Conservation (phyloP, 192 early-diverging fungal species). For the Coemansia sp. region DNA sequence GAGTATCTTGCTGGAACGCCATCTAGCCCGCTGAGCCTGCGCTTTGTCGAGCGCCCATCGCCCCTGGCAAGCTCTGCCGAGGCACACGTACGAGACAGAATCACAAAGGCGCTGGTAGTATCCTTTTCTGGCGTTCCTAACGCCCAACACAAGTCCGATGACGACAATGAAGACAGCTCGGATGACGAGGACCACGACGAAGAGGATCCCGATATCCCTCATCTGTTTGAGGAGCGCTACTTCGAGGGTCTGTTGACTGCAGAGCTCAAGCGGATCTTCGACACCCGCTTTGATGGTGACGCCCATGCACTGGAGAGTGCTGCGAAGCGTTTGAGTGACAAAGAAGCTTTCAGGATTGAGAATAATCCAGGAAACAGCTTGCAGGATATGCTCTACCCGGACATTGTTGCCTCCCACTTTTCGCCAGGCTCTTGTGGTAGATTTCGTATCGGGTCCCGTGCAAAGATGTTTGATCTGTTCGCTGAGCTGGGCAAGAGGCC, state of each 20-base stretch:
- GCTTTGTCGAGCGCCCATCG: constrained; percentile 70
- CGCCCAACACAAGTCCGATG: neutral
- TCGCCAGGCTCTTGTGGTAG: constrained; percentile 6
- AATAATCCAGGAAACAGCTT: constrained; percentile 26
- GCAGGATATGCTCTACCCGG: constrained; percentile 19
- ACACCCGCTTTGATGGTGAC: constrained; percentile 42
- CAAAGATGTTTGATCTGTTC: constrained; percentile 33
- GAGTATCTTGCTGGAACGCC: constrained; percentile 69
- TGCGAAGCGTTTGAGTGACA: constrained; percentile 22
- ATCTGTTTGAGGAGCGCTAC: constrained; percentile 64
- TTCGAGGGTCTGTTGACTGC: constrained; percentile 59
- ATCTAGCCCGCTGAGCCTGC: constrained; percentile 70
- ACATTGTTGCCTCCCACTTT: constrained; percentile 48
- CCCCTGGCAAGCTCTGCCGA: constrained; percentile 66
- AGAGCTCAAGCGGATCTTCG: constrained; percentile 57
- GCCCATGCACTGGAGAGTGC: constrained; percentile 24
- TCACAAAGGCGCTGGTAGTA: constrained; percentile 61
- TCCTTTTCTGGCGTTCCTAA: constrained; percentile 65
- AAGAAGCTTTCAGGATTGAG: constrained; percentile 32
- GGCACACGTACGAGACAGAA: constrained; percentile 56
- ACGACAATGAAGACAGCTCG: constrained; percentile 31
- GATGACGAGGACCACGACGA: constrained; percentile 23
- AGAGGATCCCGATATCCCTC: constrained; percentile 39
- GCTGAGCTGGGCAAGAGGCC: constrained; percentile 25
- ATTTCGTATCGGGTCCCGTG: constrained; percentile 25